These are phyloP conservation scores for Malus hybrid DNA, from an alignment of 331 rosid genomes.

Conservation along the genomic window DNA sequence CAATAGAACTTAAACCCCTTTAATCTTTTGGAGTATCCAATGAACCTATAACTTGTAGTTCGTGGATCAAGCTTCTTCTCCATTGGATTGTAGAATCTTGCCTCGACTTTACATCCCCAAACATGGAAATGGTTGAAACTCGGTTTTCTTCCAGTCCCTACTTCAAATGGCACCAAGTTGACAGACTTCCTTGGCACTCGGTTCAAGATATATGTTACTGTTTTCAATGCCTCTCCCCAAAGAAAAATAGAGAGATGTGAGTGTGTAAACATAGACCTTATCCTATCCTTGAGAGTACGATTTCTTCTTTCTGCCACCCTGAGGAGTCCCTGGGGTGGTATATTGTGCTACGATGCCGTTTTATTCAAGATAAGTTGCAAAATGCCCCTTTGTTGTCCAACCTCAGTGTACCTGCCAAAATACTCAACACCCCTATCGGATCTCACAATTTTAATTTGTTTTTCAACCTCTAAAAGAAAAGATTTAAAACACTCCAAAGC, in stretches of 20 bases:
- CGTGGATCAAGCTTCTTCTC: not conserved
- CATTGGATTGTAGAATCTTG: too few relatives aligned
- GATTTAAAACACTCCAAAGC: not conserved
- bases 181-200: fast-evolving
- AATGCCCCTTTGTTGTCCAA: not conserved
- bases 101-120: too few relatives aligned
- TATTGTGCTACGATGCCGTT: too few relatives aligned
- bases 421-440: not conserved
- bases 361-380: too few relatives aligned
- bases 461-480: not conserved
- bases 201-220: too few relatives aligned
- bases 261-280: too few relatives aligned
- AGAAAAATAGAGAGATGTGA: not conserved
- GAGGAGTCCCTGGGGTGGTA: not conserved
- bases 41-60: not conserved
- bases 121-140: not conserved
- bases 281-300: too few relatives aligned
- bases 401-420: not conserved
- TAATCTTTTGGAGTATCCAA: fast-evolving
- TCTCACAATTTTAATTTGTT: not conserved
- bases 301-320: too few relatives aligned
- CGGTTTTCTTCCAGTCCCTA: not conserved
- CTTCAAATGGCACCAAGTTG: not conserved
- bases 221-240: not conserved
- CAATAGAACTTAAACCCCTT: not conserved